Evolutionary conservation across 257 asterid genomes (phyloP).

Genomic region (Solanum chilense): DNA sequence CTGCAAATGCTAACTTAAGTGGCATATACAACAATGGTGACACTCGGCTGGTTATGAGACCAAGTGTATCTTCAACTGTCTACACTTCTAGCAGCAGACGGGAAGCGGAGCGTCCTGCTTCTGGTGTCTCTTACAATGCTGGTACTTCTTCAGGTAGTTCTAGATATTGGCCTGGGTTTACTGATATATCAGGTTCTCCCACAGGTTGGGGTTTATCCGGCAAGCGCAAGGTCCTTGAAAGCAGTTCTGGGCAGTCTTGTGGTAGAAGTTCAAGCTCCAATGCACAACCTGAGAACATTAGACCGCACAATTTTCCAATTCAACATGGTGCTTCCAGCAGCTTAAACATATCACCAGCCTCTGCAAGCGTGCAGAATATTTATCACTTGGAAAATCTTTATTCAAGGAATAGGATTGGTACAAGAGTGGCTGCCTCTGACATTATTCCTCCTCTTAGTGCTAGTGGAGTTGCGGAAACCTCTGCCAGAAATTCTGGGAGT

Average conservation of each 20-base stretch:
- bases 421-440: conserved; percentile 17
- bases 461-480: conserved; percentile 28
- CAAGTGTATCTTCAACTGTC: conserved; percentile 12
- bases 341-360: conserved; percentile 31
- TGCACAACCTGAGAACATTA: conserved; percentile 28
- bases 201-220: conserved; percentile 70
- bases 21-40: conserved; percentile 18
- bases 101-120: conserved; percentile 26
- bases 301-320: conserved; percentile 30
- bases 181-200: conserved; percentile 42
- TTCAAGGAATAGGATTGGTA: conserved; percentile 30
- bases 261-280: conserved; percentile 55
- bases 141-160: conserved; percentile 39
- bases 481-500: conserved; percentile 29
- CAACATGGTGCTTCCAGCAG: conserved; percentile 26
- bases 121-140: conserved; percentile 22
- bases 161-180: conserved; percentile 23
- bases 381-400: conserved; percentile 28
- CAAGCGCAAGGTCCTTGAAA: conserved; percentile 82
- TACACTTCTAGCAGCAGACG: conserved; percentile 24
- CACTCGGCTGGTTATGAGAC: conserved; percentile 13
- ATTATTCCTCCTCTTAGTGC: conserved; percentile 30
- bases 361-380: conserved; percentile 21
- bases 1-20: conserved; percentile 18
- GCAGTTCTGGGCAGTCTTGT: conserved; percentile 50